Base-by-base conservation (phyloP, 495 filamentous ascomycete species). In the Cercophora newfieldiana region DNA sequence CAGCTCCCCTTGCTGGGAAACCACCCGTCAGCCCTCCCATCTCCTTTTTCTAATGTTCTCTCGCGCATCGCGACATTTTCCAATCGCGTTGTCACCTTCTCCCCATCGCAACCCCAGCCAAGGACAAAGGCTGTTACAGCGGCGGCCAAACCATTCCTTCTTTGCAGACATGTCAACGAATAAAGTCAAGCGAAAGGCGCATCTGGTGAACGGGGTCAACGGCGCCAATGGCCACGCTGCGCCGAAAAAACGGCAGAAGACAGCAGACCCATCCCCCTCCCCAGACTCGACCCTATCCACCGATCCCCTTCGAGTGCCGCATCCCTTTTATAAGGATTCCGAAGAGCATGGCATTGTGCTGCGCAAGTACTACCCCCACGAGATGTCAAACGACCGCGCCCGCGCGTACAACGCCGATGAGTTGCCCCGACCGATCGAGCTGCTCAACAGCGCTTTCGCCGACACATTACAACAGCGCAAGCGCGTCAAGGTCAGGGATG, bases 341-440 rank as follows among this genome's bases (percentile, higher is more conserved):
- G 87, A 89, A 66, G 82, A 87, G n/a, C 80, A 88, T 67, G 90
- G 87, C 30, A 87, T 93, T 28, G 87, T 93, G 5, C 79, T 91
- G 25, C 89, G 92, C 67, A 81, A 89, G 50, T 97, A 89, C 79
- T 97, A 97, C 67, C 92, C 92, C 0, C 86, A 85, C 4, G 91
- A 96, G 69, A 94, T 97, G 87, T 89, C 83, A 72, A 93, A 91
- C 66, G 85, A 81, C 59, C 87, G 92, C 16, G 91, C 88, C 60
- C 78, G 80, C 14, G 88, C 87, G 44, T 97, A 96, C 75, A 90
- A 83, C 53, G 74, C 85, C 53, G 83, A 87, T 22, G 82, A 83
- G 22, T 72, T 94, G 1, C 83, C 88, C 50, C 86, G 89, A 2
- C 93, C 93, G 0, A 90, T 95, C 14, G 85, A 91, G 68, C 67